Evolutionary conservation across 768 basidiomycete species (phyloP).

Genomic region (Auriscalpium vulgare): DNA sequence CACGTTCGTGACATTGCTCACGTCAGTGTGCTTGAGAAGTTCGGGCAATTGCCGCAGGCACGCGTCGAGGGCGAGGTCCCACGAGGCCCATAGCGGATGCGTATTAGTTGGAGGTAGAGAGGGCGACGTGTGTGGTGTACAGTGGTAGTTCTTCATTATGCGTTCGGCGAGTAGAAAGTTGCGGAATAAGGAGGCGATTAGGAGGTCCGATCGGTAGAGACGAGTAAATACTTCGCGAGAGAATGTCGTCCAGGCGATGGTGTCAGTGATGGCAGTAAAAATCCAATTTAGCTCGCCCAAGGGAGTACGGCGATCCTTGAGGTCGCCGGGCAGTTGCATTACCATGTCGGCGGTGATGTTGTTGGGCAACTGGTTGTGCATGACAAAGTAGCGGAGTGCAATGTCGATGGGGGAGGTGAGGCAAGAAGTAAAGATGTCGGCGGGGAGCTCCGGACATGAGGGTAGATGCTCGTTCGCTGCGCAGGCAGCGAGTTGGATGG

Average conservation of each 20-base stretch:
- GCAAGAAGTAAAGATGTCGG: conserved; percentile 96
- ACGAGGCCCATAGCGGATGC: conserved; percentile 92
- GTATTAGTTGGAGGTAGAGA: conserved; percentile 94
- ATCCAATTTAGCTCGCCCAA: conserved; percentile 99
- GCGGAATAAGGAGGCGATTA: conserved; percentile 93
- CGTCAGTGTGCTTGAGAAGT: conserved; percentile 39
- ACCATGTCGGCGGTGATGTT: conserved; percentile 84
- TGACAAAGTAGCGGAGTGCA: conserved; percentile 87
- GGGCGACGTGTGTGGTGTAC: conserved; percentile 91
- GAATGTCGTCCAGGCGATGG: conserved; percentile 98
- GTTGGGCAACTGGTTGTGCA: conserved; percentile 80
- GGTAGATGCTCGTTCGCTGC: conserved; percentile 86
- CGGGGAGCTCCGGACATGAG: conserved; percentile 92
- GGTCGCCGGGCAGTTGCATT: conserved; percentile 90
- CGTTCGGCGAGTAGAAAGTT: conserved; percentile 96
- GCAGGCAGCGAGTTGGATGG: conserved; percentile 93
- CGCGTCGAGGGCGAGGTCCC: conserved; percentile 95
- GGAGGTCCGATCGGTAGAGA: conserved; percentile 88
- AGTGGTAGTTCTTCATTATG: conserved; percentile 96
- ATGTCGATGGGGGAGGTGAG: conserved; percentile 98
- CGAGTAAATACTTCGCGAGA: conserved; percentile 89
- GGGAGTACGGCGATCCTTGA: conserved; percentile 93
- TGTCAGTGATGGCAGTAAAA: conserved; percentile 97
- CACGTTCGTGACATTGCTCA: conserved; percentile 14
- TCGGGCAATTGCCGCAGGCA: conserved; percentile 91